A percentile compares a stretch with the other conserved stretches of the same genome.
Evolutionary conservation across 2,329 filamentous ascomycete species (phyloP).

Genomic region (Ascochyta rabiei): DNA sequence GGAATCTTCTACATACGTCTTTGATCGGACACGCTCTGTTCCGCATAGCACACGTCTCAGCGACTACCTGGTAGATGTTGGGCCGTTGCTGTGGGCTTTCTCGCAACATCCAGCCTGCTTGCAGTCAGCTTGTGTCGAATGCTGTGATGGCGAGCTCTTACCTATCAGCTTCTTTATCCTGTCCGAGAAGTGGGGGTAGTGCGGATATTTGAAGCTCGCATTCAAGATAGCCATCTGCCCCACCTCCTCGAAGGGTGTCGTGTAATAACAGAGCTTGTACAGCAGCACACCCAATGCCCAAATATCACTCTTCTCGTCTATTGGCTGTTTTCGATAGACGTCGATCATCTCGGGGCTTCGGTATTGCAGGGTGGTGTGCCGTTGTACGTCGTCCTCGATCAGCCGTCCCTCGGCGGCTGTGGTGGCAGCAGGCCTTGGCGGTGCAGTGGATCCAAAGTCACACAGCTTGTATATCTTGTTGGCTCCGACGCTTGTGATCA

Average conservation of each 20-base stretch:
- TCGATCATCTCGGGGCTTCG: slow-evolving; percentile 98
- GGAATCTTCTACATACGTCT: slow-evolving; percentile 65
- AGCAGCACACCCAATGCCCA: slow-evolving; percentile 94
- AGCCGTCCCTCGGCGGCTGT: slow-evolving; percentile 87
- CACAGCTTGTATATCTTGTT: slow-evolving; percentile 89
- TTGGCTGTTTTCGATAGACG: slow-evolving; percentile 93
- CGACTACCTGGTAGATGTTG: slow-evolving; percentile 92
- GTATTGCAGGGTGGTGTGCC: slow-evolving; percentile 96
- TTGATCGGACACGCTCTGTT: slow-evolving; percentile 84
- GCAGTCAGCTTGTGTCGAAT: slow-evolving; percentile 18
- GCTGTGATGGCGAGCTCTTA: slow-evolving; percentile 52
- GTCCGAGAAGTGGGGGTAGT: slow-evolving; percentile 87
- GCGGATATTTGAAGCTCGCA: slow-evolving; percentile 89
- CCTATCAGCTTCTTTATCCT: slow-evolving; percentile 88
- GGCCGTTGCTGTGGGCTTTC: slow-evolving; percentile 81
- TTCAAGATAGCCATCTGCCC: slow-evolving; percentile 97
- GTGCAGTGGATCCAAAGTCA: slow-evolving; percentile 93
- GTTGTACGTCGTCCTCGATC: slow-evolving; percentile 96
- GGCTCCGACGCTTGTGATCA: slow-evolving; percentile 75
- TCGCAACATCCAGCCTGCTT: slow-evolving; percentile 83
- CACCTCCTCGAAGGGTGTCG: slow-evolving; percentile 96
- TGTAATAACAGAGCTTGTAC: slow-evolving; percentile 99
- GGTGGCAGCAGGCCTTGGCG: slow-evolving; percentile 81
- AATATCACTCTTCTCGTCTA: slow-evolving; percentile 98
- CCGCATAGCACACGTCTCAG: slow-evolving; percentile 87